Conservation (phyloP, 139 green algal species). For the Closterium sp. region DNA sequence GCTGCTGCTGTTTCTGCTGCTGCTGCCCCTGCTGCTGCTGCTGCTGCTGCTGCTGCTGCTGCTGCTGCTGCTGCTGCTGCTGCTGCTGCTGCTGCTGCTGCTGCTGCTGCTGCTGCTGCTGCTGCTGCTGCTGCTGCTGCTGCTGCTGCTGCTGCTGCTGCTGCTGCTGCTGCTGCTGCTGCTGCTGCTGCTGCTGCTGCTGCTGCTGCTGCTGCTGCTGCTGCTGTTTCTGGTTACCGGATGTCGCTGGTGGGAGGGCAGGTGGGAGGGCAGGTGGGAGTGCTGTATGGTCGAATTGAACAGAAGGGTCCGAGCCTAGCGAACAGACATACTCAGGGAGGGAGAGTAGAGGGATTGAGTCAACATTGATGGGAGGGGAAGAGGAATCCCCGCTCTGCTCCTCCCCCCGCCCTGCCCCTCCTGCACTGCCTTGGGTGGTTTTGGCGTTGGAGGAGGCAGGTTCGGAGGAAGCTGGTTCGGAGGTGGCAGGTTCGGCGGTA, state of each 20-base stretch:
- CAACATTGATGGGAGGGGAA: neutral
- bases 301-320: neutral
- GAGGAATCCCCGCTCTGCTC: neutral
- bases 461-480: neutral
- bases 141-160: conserved; percentile 11
- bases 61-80: conserved; percentile 56
- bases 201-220: neutral
- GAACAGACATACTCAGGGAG: neutral
- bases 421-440: neutral
- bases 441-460: too few relatives aligned
- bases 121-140: conserved; percentile 60
- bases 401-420: neutral
- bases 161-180: neutral
- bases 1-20: conserved; percentile 64
- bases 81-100: too few relatives aligned
- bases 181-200: neutral
- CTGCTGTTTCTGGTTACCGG: conserved; percentile 57
- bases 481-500: neutral
- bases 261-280: neutral
- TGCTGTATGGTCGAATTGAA: neutral
- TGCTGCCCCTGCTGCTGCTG: neutral
- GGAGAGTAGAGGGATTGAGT: neutral
- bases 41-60: conserved; percentile 56
- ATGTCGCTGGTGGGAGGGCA: neutral
- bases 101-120: conserved; percentile 60